phyloP scores from a whole-genome alignment of 2,329 filamentous ascomycete species.

The Ophidiomyces ophidiicola region DNA sequence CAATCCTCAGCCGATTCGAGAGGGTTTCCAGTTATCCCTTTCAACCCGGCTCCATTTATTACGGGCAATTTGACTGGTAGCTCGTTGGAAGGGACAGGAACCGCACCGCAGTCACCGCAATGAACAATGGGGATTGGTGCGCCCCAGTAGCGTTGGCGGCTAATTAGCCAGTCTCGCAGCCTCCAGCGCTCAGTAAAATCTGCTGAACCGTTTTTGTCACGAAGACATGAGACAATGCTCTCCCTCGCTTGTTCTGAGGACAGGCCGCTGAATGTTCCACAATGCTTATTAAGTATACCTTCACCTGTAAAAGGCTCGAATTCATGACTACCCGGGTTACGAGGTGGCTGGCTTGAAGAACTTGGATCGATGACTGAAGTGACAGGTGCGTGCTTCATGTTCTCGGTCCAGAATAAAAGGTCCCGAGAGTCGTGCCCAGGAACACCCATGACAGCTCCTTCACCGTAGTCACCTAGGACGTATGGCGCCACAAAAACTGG shows the following conservation, averaged over 20 bases:
- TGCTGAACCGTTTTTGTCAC: slow-evolving; percentile 44
- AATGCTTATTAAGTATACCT: slow-evolving; percentile 55
- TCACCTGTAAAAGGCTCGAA: slow-evolving; percentile 47
- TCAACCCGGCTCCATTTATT: slow-evolving; percentile 55
- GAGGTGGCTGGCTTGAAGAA: slow-evolving; percentile 33
- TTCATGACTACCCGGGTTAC: not conserved
- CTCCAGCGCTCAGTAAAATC: slow-evolving; percentile 61
- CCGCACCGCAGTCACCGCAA: slow-evolving; percentile 61
- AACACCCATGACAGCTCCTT: slow-evolving; percentile 84
- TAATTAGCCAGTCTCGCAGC: slow-evolving; percentile 79
- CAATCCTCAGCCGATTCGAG: slow-evolving; percentile 60
- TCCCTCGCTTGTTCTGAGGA: slow-evolving; percentile 50
- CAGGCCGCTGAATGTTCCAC: slow-evolving; percentile 53
- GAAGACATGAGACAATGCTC: slow-evolving; percentile 44
- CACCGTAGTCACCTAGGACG: slow-evolving; percentile 72
- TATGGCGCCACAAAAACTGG: slow-evolving; percentile 76
- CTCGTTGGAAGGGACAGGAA: slow-evolving; percentile 63
- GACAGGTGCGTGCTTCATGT: slow-evolving; percentile 49
- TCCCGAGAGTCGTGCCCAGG: slow-evolving; percentile 74
- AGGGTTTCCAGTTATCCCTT: slow-evolving; percentile 62
- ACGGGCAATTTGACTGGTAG: slow-evolving; percentile 65
- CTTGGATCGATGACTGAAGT: slow-evolving; percentile 46
- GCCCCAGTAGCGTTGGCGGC: slow-evolving; percentile 86
- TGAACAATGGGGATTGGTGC: slow-evolving; percentile 82
- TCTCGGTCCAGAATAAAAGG: slow-evolving; percentile 65